Base-by-base conservation (phyloP, 208 protist genomes). In the Wallacemonas rigidus region DNA sequence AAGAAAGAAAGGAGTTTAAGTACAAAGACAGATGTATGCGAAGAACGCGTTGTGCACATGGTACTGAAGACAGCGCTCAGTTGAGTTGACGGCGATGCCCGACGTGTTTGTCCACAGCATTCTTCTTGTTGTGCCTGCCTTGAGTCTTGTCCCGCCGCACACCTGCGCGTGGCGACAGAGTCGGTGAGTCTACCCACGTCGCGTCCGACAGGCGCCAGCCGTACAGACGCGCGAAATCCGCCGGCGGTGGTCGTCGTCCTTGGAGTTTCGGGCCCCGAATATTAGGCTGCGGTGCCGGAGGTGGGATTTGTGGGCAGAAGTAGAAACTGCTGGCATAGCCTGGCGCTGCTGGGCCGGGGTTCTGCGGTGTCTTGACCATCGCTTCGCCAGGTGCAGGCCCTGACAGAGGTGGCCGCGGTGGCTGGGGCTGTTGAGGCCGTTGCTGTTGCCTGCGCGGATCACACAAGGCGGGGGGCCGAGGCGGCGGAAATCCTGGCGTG, bases 251-350 rank as follows among this genome's bases (percentile, higher is more conserved):
- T 7, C 53, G 53, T 26, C 53, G 53, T 8, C 53, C 53, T 15
- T 36, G 11, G 6, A 15, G 53, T 36, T n/a, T 6, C 0, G 65
- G 65, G 9, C 41, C 48, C 55, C 65, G 65, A 55, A 57, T 50
- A 44, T 71, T 58, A 11, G 65, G 65, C 47, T 71, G 65, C 9
- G 65, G 65, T 40, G 9, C 41, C 8, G 65, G 65, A 5, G 55
- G 50, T 39, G 65, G 9, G 65, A 44, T 50, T 4, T 43, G 65
- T 3, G 65, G 65, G 17, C 39, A 17, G 26, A 71, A 71, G 41
- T n/a, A 1, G 40, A 71, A 57, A 1, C 26, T 57, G 1, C 53
- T 36, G 15, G 17, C 14, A 1, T 57, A 57, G 15, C 53, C 53
- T 36, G 9, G 6, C 15, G 14, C 11, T 2, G 0, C 53, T 0